Base-by-base conservation (phyloP, 2,329 filamentous ascomycete genomes). In the Talaromyces sp. region DNA sequence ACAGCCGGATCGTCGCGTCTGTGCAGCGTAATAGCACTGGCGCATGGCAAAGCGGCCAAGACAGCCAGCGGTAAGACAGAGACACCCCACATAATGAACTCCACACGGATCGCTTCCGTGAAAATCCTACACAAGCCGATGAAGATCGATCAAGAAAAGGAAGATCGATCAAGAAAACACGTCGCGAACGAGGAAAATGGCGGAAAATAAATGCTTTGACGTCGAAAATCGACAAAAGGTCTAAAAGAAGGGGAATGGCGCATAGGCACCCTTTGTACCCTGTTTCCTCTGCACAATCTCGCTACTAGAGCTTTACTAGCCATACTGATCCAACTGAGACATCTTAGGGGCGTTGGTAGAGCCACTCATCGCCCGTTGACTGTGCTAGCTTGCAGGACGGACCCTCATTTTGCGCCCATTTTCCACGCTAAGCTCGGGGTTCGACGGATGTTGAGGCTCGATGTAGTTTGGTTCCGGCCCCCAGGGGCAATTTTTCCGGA, bases 11-110 rank as follows among this genome's bases (percentile, higher is more conserved):
- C 43, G 32, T 52, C 47, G 4, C 49, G 49, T 27, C 44, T 56
- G 47, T 56, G 54, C 20, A 56, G 39, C 4, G 50, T 56, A 17
- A 56, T 52, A 11, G 54, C 54, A 50, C 43, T 47, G 35, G 30
- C 46, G 27, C 36, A 50, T 27, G 54, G 54, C 32, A 56, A 13
- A 22, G 49, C 40, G 27, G 49, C 53, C 45, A 55, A 27, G 17
- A n/a, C n/a, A n/a, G 47, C 47, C 30, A 56, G 24, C 37, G 54
- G 33, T 35, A 52, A 29, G 47, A 52, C 41, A 4, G 44, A 44
- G 17, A 33, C 30, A 24, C 49, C 43, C 49, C 49, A 47, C 49
- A 51, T 49, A n/a, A 35, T n/a, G n/a, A n/a, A n/a, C n/a, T n/a
- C n/a, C n/a, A n/a, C n/a, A n/a, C n/a, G n/a, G n/a, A n/a, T n/a